Percentiles rank a stretch among this genome's conserved stretches.
Conservation (phyloP, 129 eudicot species). For the Sambucus nigra region DNA sequence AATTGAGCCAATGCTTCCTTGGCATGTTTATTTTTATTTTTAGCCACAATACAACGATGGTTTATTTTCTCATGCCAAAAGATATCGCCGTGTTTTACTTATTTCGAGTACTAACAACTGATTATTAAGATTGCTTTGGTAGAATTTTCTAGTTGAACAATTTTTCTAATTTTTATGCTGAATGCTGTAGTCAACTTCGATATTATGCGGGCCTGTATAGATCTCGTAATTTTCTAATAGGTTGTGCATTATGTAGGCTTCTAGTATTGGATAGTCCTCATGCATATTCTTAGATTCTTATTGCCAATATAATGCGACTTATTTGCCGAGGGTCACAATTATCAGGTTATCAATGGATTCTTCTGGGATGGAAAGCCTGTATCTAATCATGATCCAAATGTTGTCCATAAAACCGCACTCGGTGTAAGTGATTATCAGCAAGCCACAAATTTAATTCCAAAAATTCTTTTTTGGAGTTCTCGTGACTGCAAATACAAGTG, state of each 20-base stretch:
- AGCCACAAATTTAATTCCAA: conserved; percentile 1
- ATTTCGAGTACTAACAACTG: too few relatives aligned
- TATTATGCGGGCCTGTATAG: not conserved
- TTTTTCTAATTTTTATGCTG: too few relatives aligned
- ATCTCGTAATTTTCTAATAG: not conserved
- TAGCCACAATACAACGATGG: not conserved
- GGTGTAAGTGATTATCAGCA: conserved; percentile 54
- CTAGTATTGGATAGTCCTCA: too few relatives aligned
- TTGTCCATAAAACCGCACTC: conserved; percentile 57
- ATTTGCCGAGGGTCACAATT: conserved; percentile 11
- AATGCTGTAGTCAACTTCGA: not conserved
- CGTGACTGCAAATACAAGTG: not conserved
- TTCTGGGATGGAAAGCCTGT: conserved; percentile 81
- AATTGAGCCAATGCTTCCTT: not conserved
- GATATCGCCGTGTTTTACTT: not conserved
- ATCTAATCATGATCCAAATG: conserved; percentile 37
- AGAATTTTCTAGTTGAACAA: too few relatives aligned
- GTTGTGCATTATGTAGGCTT: not conserved
- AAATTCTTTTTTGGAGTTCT: not conserved
- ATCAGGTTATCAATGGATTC: conserved; percentile 94
- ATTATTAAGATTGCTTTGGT: too few relatives aligned
- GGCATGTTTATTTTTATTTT: not conserved
- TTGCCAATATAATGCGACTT: not conserved
- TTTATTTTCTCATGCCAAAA: not conserved
- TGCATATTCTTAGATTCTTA: not conserved